Evolutionary conservation across 768 basidiomycete species (phyloP).

Genomic region (Boletus huronensis): DNA sequence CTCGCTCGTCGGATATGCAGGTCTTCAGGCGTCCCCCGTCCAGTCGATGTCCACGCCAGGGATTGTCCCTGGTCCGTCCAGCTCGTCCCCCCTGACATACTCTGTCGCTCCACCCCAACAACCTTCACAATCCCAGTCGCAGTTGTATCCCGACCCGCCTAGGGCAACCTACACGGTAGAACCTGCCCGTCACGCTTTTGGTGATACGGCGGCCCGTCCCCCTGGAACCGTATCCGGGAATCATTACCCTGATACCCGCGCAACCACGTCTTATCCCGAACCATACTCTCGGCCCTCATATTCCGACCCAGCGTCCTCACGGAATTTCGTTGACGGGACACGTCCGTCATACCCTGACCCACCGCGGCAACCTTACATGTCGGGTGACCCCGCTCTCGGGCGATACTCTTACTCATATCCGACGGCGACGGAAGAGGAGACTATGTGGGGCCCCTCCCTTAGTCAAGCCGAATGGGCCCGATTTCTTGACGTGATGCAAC

Average conservation of each 20-base stretch:
- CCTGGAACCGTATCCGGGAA: conserved; percentile 20
- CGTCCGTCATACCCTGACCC: conserved; percentile 24
- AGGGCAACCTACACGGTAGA: conserved; percentile 22
- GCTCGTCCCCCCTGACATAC: conserved; percentile 26
- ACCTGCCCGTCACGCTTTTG: conserved; percentile 21
- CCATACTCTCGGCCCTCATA: conserved; percentile 26
- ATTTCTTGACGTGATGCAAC: conserved; percentile 63
- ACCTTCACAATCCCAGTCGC: conserved; percentile 22
- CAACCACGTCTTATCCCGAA: conserved; percentile 23
- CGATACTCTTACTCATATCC: conserved; percentile 41
- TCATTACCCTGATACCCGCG: conserved; percentile 29
- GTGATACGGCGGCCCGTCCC: conserved; percentile 16
- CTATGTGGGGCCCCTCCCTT: conserved; percentile 76
- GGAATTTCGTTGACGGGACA: conserved; percentile 22
- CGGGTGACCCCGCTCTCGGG: conserved; percentile 19
- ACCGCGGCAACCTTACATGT: conserved; percentile 28
- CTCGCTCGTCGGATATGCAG: conserved; percentile 26
- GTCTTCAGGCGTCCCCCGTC: conserved; percentile 20
- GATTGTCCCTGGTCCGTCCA: conserved; percentile 17
- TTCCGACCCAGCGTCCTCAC: conserved; percentile 22
- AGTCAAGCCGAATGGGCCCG: conserved; percentile 72
- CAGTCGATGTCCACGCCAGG: conserved; percentile 22
- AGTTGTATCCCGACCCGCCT: conserved; percentile 25
- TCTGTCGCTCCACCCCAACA: conserved; percentile 17
- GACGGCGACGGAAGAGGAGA: conserved; percentile 48